phyloP scores from a whole-genome alignment of 306 rosid species.

The Rosa chinensis region DNA sequence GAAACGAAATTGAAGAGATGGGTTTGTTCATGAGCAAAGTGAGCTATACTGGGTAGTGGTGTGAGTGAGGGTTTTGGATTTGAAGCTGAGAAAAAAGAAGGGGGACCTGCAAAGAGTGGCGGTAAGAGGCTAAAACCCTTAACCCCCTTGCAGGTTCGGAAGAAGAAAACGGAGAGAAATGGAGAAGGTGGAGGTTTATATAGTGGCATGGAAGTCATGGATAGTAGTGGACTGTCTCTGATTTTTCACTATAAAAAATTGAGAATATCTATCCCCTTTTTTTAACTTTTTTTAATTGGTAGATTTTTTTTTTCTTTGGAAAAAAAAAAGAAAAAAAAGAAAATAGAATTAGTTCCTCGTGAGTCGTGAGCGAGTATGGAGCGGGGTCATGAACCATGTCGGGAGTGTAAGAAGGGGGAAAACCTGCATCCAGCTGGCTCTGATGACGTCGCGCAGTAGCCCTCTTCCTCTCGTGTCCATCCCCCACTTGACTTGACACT shows the following conservation, averaged over 20 bases:
- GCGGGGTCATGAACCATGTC: slow-evolving; percentile 7
- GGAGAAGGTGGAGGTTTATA: slow-evolving; percentile 26
- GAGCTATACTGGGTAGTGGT: not conserved
- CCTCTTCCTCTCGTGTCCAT: not conserved
- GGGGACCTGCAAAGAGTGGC: not conserved
- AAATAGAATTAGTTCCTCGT: not conserved
- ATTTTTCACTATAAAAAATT: not conserved
- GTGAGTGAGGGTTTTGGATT: not conserved
- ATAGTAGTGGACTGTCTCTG: not conserved
- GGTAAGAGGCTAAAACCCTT: not conserved
- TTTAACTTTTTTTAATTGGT: not conserved
- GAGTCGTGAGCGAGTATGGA: not conserved
- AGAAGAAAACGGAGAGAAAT: not conserved
- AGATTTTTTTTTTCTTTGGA: too few relatives aligned
- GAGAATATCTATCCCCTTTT: not conserved
- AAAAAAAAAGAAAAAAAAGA: too few relatives aligned
- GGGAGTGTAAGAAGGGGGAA: not conserved
- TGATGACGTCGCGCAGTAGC: slow-evolving; percentile 22
- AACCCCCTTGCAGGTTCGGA: slow-evolving; percentile 17
- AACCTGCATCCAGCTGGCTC: slow-evolving; percentile 27
- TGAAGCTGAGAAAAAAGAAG: not conserved
- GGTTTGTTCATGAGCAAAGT: not conserved
- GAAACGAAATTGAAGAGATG: not conserved
- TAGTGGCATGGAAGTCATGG: slow-evolving; percentile 30
- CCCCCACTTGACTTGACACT: not conserved